phyloP scores from a whole-genome alignment of 2,329 filamentous ascomycete species.

The Cercospora zeae-maydis region DNA sequence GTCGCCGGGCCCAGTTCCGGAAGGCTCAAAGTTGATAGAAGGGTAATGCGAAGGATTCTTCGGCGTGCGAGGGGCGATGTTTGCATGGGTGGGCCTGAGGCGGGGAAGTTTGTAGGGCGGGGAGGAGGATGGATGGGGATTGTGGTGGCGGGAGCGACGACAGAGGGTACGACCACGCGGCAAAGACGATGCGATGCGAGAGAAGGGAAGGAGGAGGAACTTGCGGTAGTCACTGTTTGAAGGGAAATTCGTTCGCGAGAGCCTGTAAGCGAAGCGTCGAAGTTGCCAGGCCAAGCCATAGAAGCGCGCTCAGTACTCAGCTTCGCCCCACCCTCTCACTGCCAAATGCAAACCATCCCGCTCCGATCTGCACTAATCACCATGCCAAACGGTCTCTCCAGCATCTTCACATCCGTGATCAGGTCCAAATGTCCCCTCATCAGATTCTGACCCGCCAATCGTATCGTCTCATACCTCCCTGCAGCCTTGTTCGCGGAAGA shows the following conservation, averaged over 20 bases:
- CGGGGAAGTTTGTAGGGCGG: too few relatives aligned
- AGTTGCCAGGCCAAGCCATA: background rate
- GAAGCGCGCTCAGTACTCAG: background rate
- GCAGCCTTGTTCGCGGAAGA: constrained; percentile 12
- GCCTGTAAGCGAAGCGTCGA: background rate
- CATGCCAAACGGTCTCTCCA: constrained; percentile 91
- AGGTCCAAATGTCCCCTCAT: constrained; percentile 83
- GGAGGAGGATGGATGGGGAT: too few relatives aligned
- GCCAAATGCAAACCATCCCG: constrained; percentile 83
- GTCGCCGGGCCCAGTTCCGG: too few relatives aligned
- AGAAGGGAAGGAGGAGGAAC: too few relatives aligned
- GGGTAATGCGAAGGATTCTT: too few relatives aligned
- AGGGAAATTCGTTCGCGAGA: background rate
- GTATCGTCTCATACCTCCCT: constrained; percentile 70
- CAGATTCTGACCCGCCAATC: constrained; percentile 82
- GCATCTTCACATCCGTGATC: constrained; percentile 79
- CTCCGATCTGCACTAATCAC: constrained; percentile 84
- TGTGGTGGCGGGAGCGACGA: too few relatives aligned
- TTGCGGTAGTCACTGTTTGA: too few relatives aligned
- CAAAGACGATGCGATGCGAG: too few relatives aligned
- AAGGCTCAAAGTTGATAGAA: too few relatives aligned
- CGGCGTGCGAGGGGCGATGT: too few relatives aligned
- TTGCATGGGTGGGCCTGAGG: too few relatives aligned
- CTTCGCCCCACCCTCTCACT: constrained; percentile 37
- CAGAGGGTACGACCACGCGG: too few relatives aligned